Conservation (phyloP, 768 basidiomycete species). For the Hericium coralloides region DNA sequence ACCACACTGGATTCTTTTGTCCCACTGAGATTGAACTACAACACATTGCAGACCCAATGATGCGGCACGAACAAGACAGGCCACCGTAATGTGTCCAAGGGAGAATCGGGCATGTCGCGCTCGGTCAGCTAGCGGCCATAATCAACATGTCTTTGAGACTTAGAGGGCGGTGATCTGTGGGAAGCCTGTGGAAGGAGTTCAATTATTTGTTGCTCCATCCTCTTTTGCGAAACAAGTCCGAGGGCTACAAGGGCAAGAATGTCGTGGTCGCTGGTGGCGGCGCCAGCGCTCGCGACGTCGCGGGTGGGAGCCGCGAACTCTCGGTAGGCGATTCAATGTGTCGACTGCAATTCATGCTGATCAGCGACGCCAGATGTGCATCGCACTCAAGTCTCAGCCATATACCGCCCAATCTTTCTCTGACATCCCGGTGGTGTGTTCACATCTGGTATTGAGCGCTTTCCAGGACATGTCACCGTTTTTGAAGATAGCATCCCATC, state of each 20-base stretch:
- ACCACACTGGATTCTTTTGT: conserved; percentile 34
- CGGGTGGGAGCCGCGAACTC: conserved; percentile 25
- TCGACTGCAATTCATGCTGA: too few species aligned
- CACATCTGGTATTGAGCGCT: conserved; percentile 40
- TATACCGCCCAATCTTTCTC: conserved; percentile 8
- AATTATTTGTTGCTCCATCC: conserved; percentile 42
- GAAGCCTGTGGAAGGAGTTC: conserved; percentile 24
- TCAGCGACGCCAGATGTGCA: too few species aligned
- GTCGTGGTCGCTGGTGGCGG: conserved; percentile 44
- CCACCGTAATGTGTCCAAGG: conserved; percentile 29
- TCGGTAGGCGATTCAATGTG: conserved; percentile 33
- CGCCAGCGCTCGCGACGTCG: conserved; percentile 38
- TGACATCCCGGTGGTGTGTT: not conserved
- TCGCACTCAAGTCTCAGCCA: too few species aligned
- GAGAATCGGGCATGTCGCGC: conserved; percentile 17
- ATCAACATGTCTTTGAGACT: too few species aligned
- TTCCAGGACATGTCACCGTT: conserved; percentile 33
- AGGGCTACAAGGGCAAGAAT: conserved; percentile 30
- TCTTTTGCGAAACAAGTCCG: conserved; percentile 41
- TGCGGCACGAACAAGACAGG: conserved; percentile 28
- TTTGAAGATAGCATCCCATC: conserved; percentile 37
- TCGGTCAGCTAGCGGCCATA: too few species aligned
- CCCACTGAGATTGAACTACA: conserved; percentile 31
- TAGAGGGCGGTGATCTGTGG: too few species aligned
- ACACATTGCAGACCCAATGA: conserved; percentile 37